Base-by-base conservation (phyloP, 441 rosid genomes). In the Gossypium schwendimanii region DNA sequence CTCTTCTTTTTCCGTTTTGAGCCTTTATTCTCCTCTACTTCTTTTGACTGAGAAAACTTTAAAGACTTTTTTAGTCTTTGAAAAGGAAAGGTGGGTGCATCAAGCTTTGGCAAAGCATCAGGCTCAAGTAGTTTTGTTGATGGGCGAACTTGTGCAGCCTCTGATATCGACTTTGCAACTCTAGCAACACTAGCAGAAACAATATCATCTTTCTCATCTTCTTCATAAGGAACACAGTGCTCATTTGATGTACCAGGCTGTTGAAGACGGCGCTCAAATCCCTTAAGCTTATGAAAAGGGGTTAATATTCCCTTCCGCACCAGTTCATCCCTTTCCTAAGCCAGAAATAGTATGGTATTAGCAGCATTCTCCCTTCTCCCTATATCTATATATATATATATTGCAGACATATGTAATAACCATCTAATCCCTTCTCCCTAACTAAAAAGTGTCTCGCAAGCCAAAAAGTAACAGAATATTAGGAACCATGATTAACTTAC, bases 261-360 rank as follows among this genome's bases (percentile, higher is more conserved):
- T 85, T 87, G 93, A 80, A 94, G 87, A 33, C 89, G 71, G 31
- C 97, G 96, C 76, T 94, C 99, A 81, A 85, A 94, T 61, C 98
- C 98, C 82, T 91, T 85, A 18, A 94, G 96, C 88, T 85, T 85
- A 79, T 92, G 96, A 81, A 94, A 94, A 58, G 97, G 99, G 79
- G 99, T 94, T 75, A 94, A 87, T 61, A 94, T 83, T 78, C 98
- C 98, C 84, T 92, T 94, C 63, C 98, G 87, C 47, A 94, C 92
- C 88, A 94, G 73, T 75, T 89, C 89, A 87, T 94, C 99, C 87
- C 99, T 91, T 91, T 92, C 96, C 97, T 94, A 84, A 73, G 82
- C 78, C 80, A 84, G 31, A 78, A 82, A 73, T 69, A 74, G 26
- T 44, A 55, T 18, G 62, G 76, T 0, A 20, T 74, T 66, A 83